Evolutionary conservation across 345 rosid genomes (phyloP).

Genomic region (Citrus australasica): DNA sequence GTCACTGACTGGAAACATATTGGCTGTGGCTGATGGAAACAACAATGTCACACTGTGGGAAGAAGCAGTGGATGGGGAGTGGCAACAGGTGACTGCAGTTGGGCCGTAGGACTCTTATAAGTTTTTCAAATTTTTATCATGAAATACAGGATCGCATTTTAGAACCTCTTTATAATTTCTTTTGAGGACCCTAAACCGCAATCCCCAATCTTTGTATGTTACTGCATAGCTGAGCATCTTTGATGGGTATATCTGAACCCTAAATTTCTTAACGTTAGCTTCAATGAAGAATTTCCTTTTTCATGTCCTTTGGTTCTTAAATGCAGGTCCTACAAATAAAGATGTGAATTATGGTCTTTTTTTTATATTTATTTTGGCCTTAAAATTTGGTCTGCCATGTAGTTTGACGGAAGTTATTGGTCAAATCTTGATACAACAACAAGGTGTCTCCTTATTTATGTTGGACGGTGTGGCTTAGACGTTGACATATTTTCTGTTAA

Average conservation of each 20-base stretch:
- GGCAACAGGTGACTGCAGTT: constrained; percentile 18
- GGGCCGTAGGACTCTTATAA: constrained; percentile 2
- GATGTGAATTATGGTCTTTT: background rate
- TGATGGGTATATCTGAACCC: background rate
- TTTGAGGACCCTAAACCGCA: background rate
- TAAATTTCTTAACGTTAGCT: background rate
- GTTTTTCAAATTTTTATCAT: background rate
- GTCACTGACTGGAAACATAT: constrained; percentile 25
- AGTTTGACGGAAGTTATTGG: background rate
- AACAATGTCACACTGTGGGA: constrained; percentile 19
- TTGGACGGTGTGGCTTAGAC: background rate
- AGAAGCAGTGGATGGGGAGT: constrained; percentile 18
- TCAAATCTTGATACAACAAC: background rate
- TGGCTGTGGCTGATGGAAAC: constrained; percentile 25
- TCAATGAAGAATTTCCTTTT: background rate
- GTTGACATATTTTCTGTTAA: background rate
- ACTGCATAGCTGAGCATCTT: background rate
- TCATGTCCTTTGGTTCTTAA: background rate
- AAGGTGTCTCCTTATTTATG: background rate
- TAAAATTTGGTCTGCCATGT: background rate
- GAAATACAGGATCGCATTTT: constrained; percentile 1
- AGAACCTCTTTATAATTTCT: background rate
- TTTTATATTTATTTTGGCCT: background rate
- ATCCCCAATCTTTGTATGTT: background rate
- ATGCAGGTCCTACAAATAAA: background rate